Evolutionary conservation across 2,329 filamentous ascomycete species (phyloP), one percentile per base, ranked within the genome.

Genomic region (Stylonectria norvegica): DNA sequence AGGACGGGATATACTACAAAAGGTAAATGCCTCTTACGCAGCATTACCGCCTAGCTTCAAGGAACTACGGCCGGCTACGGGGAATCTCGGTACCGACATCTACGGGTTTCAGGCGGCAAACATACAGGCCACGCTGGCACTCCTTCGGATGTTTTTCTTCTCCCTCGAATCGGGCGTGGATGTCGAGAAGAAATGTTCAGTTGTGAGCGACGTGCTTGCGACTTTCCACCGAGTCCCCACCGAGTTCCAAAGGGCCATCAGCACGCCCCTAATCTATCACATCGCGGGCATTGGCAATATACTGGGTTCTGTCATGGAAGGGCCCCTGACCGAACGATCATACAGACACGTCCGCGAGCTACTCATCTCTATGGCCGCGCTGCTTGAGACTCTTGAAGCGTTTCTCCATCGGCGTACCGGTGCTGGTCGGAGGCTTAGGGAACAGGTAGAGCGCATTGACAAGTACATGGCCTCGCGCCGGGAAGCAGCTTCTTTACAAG

Each of bases 71-170:
- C 46, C 45, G 5, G 49, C 53, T 15, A 58, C 58, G 0, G 54
- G 50, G 20, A 50, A 59, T 30, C 39, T 54, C 4, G 52, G 49
- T 5, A 51, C 50, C 20, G 64, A 66, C 39, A 43, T 58, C 1
- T 62, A 58, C 30, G 57, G 60, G 1, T 66, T 64, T 38, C 62
- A 66, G 36, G 59, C 63, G 1, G 63, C 62, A 35, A 66, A 65
- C 27, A 65, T 66, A 23, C 55, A 57, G 20, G 62, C 57, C 18
- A 64, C 58, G 7, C 52, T 65, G 16, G 57, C 61, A 30, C 52
- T 64, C 29, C 46, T 63, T 11, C 56, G 60, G 9, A 64, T 63
- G 46, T 56, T 61, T 4, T 29, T 57, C 11, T 53, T 61, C 27
- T 55, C 57, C 14, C 7, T 14, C 7, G 55, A 58, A 19, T 48